Evolutionary conservation across 495 filamentous ascomycete species (phyloP).

Genomic region (Venustampulla echinocandica): DNA sequence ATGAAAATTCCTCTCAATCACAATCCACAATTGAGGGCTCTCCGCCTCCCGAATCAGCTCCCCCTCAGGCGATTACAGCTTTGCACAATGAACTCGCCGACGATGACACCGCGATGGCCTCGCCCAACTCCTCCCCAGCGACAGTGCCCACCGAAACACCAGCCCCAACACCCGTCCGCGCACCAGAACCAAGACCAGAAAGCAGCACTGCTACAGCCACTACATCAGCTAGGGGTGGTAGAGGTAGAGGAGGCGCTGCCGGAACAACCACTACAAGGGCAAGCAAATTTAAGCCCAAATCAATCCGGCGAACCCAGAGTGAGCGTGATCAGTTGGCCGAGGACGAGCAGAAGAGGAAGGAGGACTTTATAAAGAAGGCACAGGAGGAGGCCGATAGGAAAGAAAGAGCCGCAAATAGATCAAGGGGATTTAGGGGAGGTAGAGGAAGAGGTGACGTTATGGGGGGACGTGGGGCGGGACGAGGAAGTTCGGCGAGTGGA

Average conservation of each 20-base stretch:
- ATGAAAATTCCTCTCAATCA: conserved; percentile 2
- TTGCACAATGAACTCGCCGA: conserved; percentile 2
- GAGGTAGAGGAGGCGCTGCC: neutral
- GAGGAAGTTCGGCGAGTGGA: conserved; percentile 12
- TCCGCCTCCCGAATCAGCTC: neutral
- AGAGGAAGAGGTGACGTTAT: conserved; percentile 23
- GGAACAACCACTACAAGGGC: neutral
- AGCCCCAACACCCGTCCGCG: conserved; percentile 16
- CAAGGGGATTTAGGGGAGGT: conserved; percentile 1
- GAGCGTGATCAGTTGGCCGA: conserved; percentile 12
- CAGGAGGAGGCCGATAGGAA: neutral
- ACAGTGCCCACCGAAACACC: conserved; percentile 21
- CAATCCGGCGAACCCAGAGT: conserved; percentile 7
- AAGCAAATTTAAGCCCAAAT: conserved; percentile 23
- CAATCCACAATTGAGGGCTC: conserved; percentile 4
- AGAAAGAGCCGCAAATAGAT: conserved; percentile 6
- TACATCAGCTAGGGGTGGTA: neutral
- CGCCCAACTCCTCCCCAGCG: conserved; percentile 19
- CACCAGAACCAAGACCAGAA: neutral
- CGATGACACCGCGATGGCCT: conserved; percentile 1
- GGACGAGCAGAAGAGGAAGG: conserved; percentile 6
- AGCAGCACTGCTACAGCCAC: neutral
- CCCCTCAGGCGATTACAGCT: neutral
- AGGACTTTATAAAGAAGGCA: neutral
- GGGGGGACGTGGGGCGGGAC: conserved; percentile 10